Base-by-base conservation (phyloP, 768 basidiomycete species). In the Pisolithus marmoratus region DNA sequence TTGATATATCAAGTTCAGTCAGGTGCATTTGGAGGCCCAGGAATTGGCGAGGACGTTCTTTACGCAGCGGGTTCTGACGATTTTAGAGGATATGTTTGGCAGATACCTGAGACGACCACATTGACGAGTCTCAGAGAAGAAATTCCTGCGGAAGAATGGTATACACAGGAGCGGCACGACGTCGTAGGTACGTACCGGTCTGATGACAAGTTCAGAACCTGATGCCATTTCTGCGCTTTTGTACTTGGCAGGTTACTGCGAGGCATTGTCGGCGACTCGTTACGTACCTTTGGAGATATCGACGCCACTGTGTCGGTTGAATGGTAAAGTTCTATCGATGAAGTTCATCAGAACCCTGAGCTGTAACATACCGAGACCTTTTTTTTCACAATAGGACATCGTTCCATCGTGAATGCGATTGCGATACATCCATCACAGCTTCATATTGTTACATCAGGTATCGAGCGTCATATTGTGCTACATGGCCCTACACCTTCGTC, bases 61-160 rank as follows among this genome's bases (percentile, higher is more conserved):
- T 92, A 84, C 60, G 77, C 76, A 34, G 78, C 79, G n/a, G 90
- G 90, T 15, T 90, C 87, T 11, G 90, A 93, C 62, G 87, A 92
- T 64, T 92, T 91, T 62, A 74, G 82, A 36, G 80, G 76, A 19
- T 92, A 92, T 57, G 63, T 90, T 22, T 93, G 90, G 90, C 80
- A 78, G 57, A 71, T 93, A 34, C 90, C 90, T 4, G 60, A 75
- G 12, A 54, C 76, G 3, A 52, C 58, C 9, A 67, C 70, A 15
- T 72, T 89, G 42, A 52, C 61, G 1, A 73, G 74, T 23, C 66
- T 67, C 54, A 73, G 87, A 40, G 63, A 66, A 46, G 72, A 76
- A 43, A 64, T 87, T 42, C 65, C 67, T 27, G 54, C 68, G 17
- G 65, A 68, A 15, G 72, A 78, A 48, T 83, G 86, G 83, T 56